Evolutionary conservation across 2,329 filamentous ascomycete species (phyloP).

Genomic region (Aspergillus chevalieri): DNA sequence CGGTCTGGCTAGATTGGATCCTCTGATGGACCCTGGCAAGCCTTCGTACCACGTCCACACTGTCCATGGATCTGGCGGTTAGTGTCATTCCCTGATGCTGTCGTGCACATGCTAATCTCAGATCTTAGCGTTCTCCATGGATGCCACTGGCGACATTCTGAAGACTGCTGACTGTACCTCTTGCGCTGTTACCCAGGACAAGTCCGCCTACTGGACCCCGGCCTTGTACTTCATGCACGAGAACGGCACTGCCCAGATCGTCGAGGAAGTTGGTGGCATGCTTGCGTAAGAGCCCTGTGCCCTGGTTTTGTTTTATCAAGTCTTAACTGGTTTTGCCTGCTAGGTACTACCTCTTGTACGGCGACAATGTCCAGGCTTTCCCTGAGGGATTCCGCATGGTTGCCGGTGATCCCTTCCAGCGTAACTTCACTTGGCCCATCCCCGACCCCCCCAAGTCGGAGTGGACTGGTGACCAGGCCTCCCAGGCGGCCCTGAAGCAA

Average conservation of each 20-base stretch:
- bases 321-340: neutral
- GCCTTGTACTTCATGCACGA: conserved; percentile 68
- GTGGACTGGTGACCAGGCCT: conserved; percentile 61
- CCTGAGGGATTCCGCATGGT: conserved; percentile 75
- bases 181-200: conserved; percentile 72
- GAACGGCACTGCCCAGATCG: conserved; percentile 62
- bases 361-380: conserved; percentile 63
- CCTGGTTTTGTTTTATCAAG: too few species aligned
- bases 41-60: conserved; percentile 64
- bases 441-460: conserved; percentile 62
- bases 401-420: conserved; percentile 62
- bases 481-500: conserved; percentile 66
- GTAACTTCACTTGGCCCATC: conserved; percentile 64
- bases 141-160: conserved; percentile 54
- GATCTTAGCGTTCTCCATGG: conserved; percentile 57
- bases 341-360: conserved; percentile 79
- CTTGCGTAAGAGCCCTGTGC: conserved; percentile 60
- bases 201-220: conserved; percentile 84
- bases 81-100: conserved; percentile 32
- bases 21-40: conserved; percentile 59
- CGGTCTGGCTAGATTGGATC: conserved; percentile 69
- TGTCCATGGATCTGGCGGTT: conserved; percentile 70
- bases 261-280: conserved; percentile 73
- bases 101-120: conserved; percentile 5
- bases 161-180: conserved; percentile 65